Evolutionary conservation across 2,329 filamentous ascomycete genomes (phyloP).

Genomic region (Diaporthe humulicola): DNA sequence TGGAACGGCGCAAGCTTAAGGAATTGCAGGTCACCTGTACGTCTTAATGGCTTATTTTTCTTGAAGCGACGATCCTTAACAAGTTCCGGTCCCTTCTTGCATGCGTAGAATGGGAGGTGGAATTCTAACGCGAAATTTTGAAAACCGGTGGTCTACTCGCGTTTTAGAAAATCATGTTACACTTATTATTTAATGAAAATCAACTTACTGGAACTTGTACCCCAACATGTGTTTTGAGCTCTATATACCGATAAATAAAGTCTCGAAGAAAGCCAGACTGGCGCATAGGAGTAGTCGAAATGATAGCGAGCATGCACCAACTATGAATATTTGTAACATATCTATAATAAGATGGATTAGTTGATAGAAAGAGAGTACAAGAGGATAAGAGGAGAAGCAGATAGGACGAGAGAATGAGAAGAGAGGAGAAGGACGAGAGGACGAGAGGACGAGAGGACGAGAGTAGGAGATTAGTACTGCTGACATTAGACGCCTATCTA

Average conservation of each 20-base stretch:
- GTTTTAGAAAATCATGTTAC: not conserved
- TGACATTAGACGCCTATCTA: not conserved
- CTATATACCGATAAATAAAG: conserved; percentile 7
- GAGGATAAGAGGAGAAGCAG: too few relatives aligned
- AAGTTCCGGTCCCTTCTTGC: not conserved
- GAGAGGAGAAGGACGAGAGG: too few relatives aligned
- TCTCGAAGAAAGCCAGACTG: not conserved
- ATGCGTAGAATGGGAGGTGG: not conserved
- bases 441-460: too few relatives aligned
- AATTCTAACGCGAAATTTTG: conserved; percentile 5
- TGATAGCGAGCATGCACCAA: conserved; percentile 12
- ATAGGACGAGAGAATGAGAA: too few relatives aligned
- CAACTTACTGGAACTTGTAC: not conserved
- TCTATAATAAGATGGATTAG: not conserved
- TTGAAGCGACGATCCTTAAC: not conserved
- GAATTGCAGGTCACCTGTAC: not conserved
- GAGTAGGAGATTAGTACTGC: too few relatives aligned
- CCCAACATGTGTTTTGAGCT: conserved; percentile 2
- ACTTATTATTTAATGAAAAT: not conserved
- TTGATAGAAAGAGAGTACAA: rapidly evolving
- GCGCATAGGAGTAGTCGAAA: not conserved
- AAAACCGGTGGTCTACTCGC: not conserved
- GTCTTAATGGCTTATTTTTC: not conserved
- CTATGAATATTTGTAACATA: not conserved
- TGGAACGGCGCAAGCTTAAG: not conserved